Evolutionary conservation across 805 yeast species (phyloP), one percentile per base, ranked within the genome.

Genomic region (Teunomyces cretensis): DNA sequence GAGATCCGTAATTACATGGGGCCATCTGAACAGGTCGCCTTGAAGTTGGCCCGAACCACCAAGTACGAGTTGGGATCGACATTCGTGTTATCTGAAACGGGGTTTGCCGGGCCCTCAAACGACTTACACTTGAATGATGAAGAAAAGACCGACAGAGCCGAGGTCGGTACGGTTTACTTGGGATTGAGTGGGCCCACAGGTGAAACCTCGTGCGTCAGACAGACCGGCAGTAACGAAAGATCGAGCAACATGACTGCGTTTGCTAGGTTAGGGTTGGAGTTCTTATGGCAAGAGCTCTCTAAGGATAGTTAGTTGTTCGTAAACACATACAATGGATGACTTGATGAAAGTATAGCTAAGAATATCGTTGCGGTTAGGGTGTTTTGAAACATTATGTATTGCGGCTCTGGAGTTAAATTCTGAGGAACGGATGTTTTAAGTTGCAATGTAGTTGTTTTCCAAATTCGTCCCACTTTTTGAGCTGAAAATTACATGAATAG

Each of bases 41-140:
- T 81, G 48, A 76, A 87, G 55, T 70, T 88, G 52, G 96, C 96
- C 1, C 73, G 96, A 42, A 87, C 86, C 51, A 72, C 90, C 44
- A 75, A 84, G 57, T 79, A 88, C 48, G 96, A 88, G 60, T 74
- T 88, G 52, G 96, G 96, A 0, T 82, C 90, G 2, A 86, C 91
- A 0, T 88, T 82, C 64, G 89, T 88, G 3, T 70, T 88, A 14
- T 83, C 91, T 1, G 96, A 88, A 62, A 84, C 94, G 1, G 96
- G 96, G 1, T 84, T 86, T 72, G 96, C 96, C 0, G 96, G 96
- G 1, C 94, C 95, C 1, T 68, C 72, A 7, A 66, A 62, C 35
- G 74, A 70, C 49, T 60, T 64, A 60, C 81, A 61, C 55, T 65
- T 73, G 42, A 60, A 64, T 16, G 52, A 50, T 26, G 56, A 49